A percentile compares a stretch with the other conserved stretches of the same genome.
Evolutionary conservation across 1,284 basidiomycete species (phyloP).

Genomic region (Leccinum subatratum): DNA sequence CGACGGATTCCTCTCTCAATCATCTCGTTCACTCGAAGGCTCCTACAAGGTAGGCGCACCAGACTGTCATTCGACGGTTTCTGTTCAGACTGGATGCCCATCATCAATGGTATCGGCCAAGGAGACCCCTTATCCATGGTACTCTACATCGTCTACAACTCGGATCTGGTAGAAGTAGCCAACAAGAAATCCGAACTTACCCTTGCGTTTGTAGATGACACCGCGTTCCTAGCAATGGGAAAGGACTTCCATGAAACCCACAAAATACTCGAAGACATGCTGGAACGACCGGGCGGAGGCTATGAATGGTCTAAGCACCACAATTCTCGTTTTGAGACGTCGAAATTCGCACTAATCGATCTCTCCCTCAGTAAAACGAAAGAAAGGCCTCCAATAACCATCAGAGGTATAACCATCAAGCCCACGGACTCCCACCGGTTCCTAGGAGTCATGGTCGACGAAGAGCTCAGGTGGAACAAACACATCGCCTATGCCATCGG

Average conservation of each 20-base stretch:
- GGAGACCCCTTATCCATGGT: constrained; percentile 31
- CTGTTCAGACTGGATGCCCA: constrained; percentile 13
- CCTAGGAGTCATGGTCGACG: constrained; percentile 3
- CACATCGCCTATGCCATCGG: constrained; percentile 1
- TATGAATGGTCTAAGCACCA: constrained; percentile 5
- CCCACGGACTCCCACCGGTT: not conserved
- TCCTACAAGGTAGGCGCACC: constrained; percentile 12
- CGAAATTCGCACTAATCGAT: constrained; percentile 17
- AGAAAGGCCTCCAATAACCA: not conserved
- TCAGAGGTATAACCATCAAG: not conserved
- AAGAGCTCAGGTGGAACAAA: constrained; percentile 1
- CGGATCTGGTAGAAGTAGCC: constrained; percentile 23
- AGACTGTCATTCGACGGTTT: constrained; percentile 19
- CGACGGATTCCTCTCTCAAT: not conserved
- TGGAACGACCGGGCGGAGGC: not conserved
- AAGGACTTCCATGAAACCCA: not conserved
- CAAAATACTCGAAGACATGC: not conserved
- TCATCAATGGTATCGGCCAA: constrained; percentile 30
- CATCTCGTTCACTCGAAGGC: not conserved
- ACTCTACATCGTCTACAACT: constrained; percentile 29
- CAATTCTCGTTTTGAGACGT: constrained; percentile 12
- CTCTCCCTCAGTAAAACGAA: not conserved
- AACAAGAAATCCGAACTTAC: not conserved
- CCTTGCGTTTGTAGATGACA: constrained; percentile 10
- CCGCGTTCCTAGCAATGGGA: constrained; percentile 1